phyloP scores from a whole-genome alignment of 495 filamentous ascomycete genomes.

The Aspergillus leporis region DNA sequence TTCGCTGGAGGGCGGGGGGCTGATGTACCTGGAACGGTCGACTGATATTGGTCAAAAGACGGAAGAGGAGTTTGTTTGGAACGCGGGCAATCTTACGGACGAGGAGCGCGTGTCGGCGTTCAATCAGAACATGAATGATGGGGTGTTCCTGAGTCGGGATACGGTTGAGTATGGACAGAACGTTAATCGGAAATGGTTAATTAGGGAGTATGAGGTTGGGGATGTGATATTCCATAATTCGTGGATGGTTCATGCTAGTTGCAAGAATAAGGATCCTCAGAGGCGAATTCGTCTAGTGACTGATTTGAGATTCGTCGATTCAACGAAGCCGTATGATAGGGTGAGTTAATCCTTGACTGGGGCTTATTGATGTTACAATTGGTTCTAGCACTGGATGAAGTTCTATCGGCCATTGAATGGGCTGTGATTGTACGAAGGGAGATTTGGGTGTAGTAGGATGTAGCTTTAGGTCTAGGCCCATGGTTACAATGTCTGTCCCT shows the following conservation, averaged over 20 bases:
- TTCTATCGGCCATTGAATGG: conserved; percentile 28
- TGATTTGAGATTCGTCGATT: conserved; percentile 37
- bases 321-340: conserved; percentile 16
- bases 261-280: conserved; percentile 49
- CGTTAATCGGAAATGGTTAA: conserved; percentile 12
- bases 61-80: conserved; percentile 37
- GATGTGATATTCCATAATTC: conserved; percentile 59
- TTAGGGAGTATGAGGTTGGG: conserved; percentile 47
- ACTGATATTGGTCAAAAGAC: conserved; percentile 26
- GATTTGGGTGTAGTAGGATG: neutral
- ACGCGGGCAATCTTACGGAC: conserved; percentile 31
- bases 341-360: neutral
- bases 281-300: conserved; percentile 51
- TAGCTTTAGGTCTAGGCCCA: no score
- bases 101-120: conserved; percentile 29
- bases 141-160: conserved; percentile 19
- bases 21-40: conserved; percentile 49
- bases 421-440: conserved; percentile 1
- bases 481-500: no score
- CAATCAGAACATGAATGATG: conserved; percentile 11
- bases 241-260: conserved; percentile 50
- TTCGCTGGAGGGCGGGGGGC: conserved; percentile 41
- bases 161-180: conserved; percentile 10
- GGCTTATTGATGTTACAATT: neutral
- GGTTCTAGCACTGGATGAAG: conserved; percentile 26